These are phyloP conservation scores for Evernia prunastri DNA, from an alignment of 495 filamentous ascomycete species.

Conservation along the genomic window DNA sequence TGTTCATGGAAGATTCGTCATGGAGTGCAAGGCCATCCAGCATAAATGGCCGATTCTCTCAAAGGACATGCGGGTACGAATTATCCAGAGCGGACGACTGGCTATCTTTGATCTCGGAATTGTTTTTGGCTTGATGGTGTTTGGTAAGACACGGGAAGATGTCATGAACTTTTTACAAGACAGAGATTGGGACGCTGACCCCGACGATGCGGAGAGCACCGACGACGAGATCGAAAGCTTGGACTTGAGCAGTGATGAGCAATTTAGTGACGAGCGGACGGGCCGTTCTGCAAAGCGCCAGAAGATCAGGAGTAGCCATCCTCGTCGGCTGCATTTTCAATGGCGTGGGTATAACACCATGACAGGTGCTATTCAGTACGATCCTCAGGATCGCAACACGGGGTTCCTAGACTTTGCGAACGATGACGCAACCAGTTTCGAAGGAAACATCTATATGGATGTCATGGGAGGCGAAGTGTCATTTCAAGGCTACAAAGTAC, in stretches of 20 bases:
- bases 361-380: neutral
- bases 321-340: neutral
- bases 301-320: neutral
- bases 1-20: neutral
- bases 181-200: neutral
- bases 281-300: neutral
- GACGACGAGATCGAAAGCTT: neutral
- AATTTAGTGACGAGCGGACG: neutral
- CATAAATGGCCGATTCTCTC: neutral
- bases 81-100: neutral
- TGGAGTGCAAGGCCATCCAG: neutral
- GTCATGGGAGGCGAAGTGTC: neutral
- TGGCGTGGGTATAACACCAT: neutral
- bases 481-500: neutral
- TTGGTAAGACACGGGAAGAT: neutral
- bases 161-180: neutral
- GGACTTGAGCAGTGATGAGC: neutral
- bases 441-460: neutral
- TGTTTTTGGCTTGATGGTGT: neutral
- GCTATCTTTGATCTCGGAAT: neutral
- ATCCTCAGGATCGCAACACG: neutral
- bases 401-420: neutral
- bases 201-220: neutral
- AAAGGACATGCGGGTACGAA: neutral
- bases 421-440: neutral